Conservation (phyloP, 2,329 filamentous ascomycete genomes). For the Colletotrichum gigasporum region DNA sequence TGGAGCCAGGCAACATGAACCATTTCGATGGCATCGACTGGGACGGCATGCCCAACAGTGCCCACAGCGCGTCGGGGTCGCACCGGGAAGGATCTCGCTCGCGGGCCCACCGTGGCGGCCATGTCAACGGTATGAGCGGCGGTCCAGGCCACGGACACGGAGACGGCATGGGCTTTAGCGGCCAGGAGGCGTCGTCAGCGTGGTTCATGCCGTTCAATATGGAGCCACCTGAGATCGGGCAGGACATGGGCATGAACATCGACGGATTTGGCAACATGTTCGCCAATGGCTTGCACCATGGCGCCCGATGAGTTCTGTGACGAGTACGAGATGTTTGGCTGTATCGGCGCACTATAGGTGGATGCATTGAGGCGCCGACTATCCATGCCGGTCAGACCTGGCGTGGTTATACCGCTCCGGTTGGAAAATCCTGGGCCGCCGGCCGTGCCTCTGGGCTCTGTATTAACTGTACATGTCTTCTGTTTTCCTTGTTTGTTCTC, state of each 20-base stretch:
- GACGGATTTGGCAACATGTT: slow-evolving; percentile 63
- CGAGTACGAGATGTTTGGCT: too few species aligned
- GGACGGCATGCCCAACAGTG: slow-evolving; percentile 50
- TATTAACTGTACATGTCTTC: slow-evolving; percentile 13
- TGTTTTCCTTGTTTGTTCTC: neutral
- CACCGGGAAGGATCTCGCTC: slow-evolving; percentile 31
- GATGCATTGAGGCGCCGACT: too few species aligned
- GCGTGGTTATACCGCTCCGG: neutral
- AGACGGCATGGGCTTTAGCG: slow-evolving; percentile 33
- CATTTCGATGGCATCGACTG: slow-evolving; percentile 54
- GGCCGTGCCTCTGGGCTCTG: neutral
- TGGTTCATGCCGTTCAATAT: slow-evolving; percentile 97
- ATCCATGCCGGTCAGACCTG: too few species aligned
- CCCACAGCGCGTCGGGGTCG: slow-evolving; percentile 37
- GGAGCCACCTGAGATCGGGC: slow-evolving; percentile 73
- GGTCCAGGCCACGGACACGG: slow-evolving; percentile 38
- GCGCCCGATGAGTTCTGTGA: slow-evolving; percentile 18
- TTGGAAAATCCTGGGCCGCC: neutral
- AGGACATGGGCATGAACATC: slow-evolving; percentile 55
- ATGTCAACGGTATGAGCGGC: slow-evolving; percentile 42
- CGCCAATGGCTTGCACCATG: slow-evolving; percentile 43
- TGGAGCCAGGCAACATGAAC: slow-evolving; percentile 52
- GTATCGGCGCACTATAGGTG: too few species aligned
- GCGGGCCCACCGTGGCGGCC: slow-evolving; percentile 35
- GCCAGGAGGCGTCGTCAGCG: slow-evolving; percentile 67